phyloP scores from a whole-genome alignment of 805 yeast genomes.

The Saccharomycopsis vini region DNA sequence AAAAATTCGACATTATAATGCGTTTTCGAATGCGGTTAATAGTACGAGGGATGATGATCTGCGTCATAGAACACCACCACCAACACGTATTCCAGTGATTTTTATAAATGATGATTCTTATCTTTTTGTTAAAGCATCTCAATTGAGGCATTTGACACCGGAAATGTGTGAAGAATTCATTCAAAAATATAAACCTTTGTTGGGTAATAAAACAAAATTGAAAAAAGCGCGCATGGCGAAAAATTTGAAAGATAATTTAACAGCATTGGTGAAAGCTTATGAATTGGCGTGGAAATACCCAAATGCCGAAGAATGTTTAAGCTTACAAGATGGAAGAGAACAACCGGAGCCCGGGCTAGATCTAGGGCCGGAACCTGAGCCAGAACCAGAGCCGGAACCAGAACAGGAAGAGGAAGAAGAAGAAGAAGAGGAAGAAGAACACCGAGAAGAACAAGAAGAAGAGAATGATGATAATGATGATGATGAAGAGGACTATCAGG shows the following conservation, averaged over 20 bases:
- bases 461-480: too few species aligned
- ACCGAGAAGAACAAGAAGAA: too few species aligned
- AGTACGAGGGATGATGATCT: too few species aligned
- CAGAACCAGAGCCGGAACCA: too few species aligned
- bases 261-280: conserved; percentile 11
- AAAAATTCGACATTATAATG: too few species aligned
- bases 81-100: conserved; percentile 10
- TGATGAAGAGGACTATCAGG: too few species aligned
- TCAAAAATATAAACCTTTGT: not conserved
- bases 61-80: not conserved
- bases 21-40: not conserved
- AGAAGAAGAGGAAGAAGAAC: too few species aligned
- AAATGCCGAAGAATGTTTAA: not conserved
- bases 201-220: not conserved
- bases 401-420: too few species aligned
- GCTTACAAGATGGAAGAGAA: too few species aligned
- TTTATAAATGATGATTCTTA: conserved; percentile 16
- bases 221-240: not conserved
- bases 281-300: conserved; percentile 11
- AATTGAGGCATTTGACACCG: conserved; percentile 9
- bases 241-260: conserved; percentile 6
- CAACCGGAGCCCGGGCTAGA: too few species aligned
- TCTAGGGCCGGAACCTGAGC: too few species aligned
- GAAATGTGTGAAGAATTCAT: conserved; percentile 12
- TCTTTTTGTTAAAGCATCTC: conserved; percentile 10